Conservation (phyloP, 1,284 basidiomycete genomes). For the Cutaneotrichosporon sp. region DNA sequence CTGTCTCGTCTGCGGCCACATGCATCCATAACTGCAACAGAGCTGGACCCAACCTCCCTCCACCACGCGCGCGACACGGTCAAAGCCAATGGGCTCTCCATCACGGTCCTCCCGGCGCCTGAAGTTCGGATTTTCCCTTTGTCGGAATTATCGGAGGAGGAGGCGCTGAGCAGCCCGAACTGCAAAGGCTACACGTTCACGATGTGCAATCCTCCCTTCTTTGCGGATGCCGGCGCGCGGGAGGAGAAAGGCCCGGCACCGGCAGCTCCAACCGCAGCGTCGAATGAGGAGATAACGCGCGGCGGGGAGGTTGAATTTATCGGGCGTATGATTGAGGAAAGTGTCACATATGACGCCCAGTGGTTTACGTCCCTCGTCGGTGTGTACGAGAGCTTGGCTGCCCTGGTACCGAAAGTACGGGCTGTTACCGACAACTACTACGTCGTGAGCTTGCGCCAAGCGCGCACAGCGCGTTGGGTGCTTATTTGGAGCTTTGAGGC, state of each 20-base stretch:
- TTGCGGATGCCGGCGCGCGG: conserved; percentile 58
- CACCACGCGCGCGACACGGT: conserved; percentile 58
- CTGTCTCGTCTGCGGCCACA: conserved; percentile 56
- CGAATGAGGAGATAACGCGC: conserved; percentile 75
- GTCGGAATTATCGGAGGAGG: background rate
- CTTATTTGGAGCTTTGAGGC: conserved; percentile 74
- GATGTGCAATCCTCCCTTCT: conserved; percentile 97
- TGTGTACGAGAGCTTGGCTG: conserved; percentile 66
- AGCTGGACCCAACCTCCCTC: conserved; percentile 63
- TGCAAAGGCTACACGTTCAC: conserved; percentile 52
- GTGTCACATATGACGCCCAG: conserved; percentile 54
- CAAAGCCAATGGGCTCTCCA: conserved; percentile 53
- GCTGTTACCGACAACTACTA: conserved; percentile 73
- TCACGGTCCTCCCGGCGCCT: background rate
- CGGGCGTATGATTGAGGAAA: conserved; percentile 69
- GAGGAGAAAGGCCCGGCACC: conserved; percentile 62
- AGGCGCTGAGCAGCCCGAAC: background rate
- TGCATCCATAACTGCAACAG: conserved; percentile 63
- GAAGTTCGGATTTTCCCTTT: background rate
- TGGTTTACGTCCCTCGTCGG: conserved; percentile 86
- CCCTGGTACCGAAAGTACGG: conserved; percentile 59
- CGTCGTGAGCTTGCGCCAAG: conserved; percentile 73
- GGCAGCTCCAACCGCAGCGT: conserved; percentile 75
- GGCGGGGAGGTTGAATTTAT: conserved; percentile 85
- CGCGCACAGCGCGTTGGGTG: conserved; percentile 81